These are phyloP conservation scores for Tetrahymena borealis DNA, from an alignment of 73 alveolate genomes.

Conservation along the genomic window DNA sequence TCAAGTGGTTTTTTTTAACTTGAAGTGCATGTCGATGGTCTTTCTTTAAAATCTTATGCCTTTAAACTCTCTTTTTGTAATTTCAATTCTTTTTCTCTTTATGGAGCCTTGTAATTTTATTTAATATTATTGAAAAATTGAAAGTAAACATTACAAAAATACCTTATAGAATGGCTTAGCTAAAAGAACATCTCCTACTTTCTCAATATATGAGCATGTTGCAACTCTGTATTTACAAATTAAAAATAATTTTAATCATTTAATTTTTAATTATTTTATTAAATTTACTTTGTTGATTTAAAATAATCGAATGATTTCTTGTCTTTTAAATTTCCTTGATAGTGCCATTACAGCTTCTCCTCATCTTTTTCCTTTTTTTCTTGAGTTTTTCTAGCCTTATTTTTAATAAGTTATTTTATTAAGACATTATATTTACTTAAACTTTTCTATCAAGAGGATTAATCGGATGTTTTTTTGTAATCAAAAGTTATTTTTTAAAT, in stretches of 20 bases:
- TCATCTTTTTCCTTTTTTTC: background rate
- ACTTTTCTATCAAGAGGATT: no score
- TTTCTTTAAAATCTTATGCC: background rate
- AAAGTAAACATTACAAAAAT: background rate
- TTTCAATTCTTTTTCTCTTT: background rate
- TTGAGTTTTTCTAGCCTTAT: background rate
- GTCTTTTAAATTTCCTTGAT: background rate
- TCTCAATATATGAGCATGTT: background rate
- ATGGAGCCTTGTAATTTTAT: background rate
- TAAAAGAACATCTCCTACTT: background rate
- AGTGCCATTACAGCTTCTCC: background rate
- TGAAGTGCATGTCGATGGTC: background rate
- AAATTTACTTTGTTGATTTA: background rate
- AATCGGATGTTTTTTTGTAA: no score
- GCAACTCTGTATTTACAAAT: background rate
- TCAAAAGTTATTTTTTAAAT: background rate
- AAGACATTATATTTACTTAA: no score
- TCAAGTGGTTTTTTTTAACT: background rate
- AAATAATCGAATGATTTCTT: background rate
- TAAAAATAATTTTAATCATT: background rate
- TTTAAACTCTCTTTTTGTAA: background rate
- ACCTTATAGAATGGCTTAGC: background rate
- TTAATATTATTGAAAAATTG: background rate
- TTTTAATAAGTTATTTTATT: no score
- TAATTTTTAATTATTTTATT: background rate